phyloP scores from a whole-genome alignment of 192 early-diverging fungal species.

The Backusella sp. region DNA sequence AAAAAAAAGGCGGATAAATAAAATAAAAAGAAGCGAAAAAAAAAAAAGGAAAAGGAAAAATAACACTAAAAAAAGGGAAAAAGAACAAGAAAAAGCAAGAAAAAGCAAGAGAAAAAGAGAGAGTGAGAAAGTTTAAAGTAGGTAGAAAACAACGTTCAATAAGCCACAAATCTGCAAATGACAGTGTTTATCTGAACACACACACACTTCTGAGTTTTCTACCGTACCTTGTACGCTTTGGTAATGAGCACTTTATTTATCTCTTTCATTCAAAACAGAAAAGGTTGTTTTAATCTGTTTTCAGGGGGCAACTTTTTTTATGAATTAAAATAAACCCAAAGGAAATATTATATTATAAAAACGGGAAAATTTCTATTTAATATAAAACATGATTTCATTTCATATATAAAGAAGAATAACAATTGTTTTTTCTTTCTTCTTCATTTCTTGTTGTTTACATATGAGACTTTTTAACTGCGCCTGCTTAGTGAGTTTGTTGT shows the following conservation, averaged over 20 bases:
- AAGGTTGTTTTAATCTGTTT: background rate
- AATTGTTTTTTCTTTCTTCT: background rate
- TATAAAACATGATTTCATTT: background rate
- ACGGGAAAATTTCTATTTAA: background rate
- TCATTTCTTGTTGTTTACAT: background rate
- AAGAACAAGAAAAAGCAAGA: background rate
- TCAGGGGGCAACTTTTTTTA: background rate
- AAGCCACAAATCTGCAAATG: conserved; percentile 3
- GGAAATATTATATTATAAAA: background rate
- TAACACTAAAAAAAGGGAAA: background rate
- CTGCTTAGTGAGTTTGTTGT: background rate
- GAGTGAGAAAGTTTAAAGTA: background rate
- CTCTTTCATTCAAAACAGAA: background rate
- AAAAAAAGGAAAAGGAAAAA: background rate
- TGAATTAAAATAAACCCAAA: conserved; percentile 3
- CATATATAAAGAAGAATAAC: background rate
- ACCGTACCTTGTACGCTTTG: background rate
- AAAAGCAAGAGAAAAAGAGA: background rate
- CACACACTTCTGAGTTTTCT: conserved; percentile 4
- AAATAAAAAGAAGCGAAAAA: background rate
- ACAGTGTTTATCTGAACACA: background rate
- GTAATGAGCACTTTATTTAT: background rate
- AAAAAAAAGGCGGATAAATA: background rate
- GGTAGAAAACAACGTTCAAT: background rate
- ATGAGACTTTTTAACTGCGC: conserved; percentile 10